Conservation (phyloP, 768 basidiomycete species). For the Pluteus cervinus region DNA sequence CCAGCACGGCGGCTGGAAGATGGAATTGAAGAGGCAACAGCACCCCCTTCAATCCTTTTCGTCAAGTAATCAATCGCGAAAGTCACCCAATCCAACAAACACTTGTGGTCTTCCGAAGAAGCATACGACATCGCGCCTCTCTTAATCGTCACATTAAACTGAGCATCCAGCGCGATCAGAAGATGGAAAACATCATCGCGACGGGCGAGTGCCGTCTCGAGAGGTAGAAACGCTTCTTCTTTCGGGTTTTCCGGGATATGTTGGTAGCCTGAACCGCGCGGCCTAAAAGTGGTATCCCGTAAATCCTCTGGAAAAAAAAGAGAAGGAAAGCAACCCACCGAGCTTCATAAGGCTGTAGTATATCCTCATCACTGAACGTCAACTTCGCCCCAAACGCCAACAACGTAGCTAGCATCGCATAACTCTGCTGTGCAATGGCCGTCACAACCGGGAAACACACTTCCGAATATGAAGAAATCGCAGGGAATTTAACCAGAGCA, state of each 20-base stretch:
- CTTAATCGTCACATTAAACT: slow-evolving; percentile 4
- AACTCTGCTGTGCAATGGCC: slow-evolving; percentile 1
- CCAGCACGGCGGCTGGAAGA: no score
- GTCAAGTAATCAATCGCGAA: background rate
- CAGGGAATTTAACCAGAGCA: slow-evolving; percentile 4
- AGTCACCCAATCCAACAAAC: slow-evolving; percentile 3
- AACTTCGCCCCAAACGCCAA: slow-evolving; percentile 4
- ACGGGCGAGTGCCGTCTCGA: slow-evolving; percentile 2
- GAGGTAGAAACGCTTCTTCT: background rate
- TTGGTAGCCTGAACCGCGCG: no score
- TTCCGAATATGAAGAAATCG: background rate
- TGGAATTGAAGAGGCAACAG: no score
- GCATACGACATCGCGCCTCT: no score
- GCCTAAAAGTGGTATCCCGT: no score
- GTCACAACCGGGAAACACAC: slow-evolving; percentile 3
- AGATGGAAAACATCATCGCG: slow-evolving; percentile 3
- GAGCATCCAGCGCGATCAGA: slow-evolving; percentile 1
- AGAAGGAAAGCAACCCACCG: no score
- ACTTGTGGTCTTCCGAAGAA: background rate
- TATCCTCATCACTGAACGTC: background rate
- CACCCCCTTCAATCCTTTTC: background rate
- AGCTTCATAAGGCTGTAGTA: no score
- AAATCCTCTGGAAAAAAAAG: no score
- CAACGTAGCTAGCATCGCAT: slow-evolving; percentile 3
- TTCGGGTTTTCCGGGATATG: no score